phyloP scores from a whole-genome alignment of 2,329 filamentous ascomycete species.

The Xylaria hypoxylon region DNA sequence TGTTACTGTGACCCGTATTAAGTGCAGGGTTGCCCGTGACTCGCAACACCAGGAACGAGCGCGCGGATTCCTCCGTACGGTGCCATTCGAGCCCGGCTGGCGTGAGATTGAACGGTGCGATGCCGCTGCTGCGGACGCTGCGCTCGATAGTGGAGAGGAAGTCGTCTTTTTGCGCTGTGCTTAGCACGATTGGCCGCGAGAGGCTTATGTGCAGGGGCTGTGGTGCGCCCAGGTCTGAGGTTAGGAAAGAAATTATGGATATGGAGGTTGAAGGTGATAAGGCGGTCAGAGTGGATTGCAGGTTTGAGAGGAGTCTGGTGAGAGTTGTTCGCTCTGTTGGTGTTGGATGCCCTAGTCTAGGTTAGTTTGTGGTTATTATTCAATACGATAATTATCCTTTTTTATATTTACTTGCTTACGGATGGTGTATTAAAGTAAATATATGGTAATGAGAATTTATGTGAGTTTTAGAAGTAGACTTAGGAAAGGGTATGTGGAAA shows the following conservation, averaged over 20 bases:
- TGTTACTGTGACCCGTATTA: neutral
- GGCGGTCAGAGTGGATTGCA: slow-evolving; percentile 51
- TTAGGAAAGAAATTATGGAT: slow-evolving; percentile 74
- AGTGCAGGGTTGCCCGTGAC: slow-evolving; percentile 56
- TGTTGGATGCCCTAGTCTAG: slow-evolving; percentile 46
- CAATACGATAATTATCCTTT: neutral
- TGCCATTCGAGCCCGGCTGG: slow-evolving; percentile 61
- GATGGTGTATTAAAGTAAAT: neutral
- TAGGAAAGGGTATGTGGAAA: neutral
- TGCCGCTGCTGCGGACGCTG: slow-evolving; percentile 51
- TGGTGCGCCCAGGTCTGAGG: slow-evolving; percentile 80
- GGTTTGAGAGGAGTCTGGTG: slow-evolving; percentile 54
- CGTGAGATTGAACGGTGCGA: slow-evolving; percentile 57
- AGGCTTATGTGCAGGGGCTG: slow-evolving; percentile 91
- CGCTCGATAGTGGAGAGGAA: slow-evolving; percentile 70
- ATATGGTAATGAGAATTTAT: neutral
- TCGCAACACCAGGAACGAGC: slow-evolving; percentile 86
- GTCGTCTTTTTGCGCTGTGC: slow-evolving; percentile 74
- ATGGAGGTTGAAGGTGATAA: slow-evolving; percentile 42
- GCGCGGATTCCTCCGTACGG: slow-evolving; percentile 67
- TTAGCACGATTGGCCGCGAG: slow-evolving; percentile 81
- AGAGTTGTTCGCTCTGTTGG: slow-evolving; percentile 61
- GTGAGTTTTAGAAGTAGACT: neutral
- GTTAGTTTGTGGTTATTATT: slow-evolving; percentile 14
- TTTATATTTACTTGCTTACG: neutral